A percentile compares a stretch with the other conserved stretches of the same genome.
These are phyloP conservation scores for Fraxinus sp. DNA, from an alignment of 305 asterid species.

Conservation along the genomic window DNA sequence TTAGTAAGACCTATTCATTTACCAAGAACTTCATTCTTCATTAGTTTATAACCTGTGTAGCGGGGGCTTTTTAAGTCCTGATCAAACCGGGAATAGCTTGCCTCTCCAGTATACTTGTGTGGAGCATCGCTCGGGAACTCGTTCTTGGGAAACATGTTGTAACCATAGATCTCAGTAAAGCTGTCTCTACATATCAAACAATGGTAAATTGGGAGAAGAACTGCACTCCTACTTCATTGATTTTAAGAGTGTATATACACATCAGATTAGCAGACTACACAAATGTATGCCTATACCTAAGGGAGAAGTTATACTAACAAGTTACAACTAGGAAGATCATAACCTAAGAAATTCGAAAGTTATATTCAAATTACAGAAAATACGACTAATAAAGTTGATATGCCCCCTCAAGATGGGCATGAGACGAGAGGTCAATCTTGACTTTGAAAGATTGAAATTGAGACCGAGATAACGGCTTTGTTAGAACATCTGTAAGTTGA, in stretches of 20 bases:
- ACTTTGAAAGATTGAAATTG: background rate
- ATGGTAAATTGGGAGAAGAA: slow-evolving; percentile 21
- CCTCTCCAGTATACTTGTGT: slow-evolving; percentile 27
- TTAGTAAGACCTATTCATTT: background rate
- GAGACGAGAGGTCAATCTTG: background rate
- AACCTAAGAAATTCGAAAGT: no score
- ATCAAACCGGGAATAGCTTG: no score
- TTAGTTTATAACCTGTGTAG: background rate
- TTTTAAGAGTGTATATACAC: no score
- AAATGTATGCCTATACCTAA: no score
- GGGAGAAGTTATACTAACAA: no score
- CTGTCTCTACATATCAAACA: slow-evolving; percentile 35
- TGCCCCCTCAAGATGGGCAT: background rate
- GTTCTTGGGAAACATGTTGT: slow-evolving; percentile 24
- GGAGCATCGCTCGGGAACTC: slow-evolving; percentile 49
- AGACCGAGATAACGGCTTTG: background rate
- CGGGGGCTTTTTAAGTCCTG: no score
- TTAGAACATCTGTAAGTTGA: background rate
- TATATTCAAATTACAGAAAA: no score
- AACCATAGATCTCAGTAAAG: slow-evolving; percentile 17
- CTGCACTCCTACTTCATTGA: no score
- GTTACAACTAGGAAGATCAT: no score
- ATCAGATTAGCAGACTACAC: no score
- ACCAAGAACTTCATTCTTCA: background rate
- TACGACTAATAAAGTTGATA: background rate